Percentiles rank a stretch among this genome's conserved stretches.
phyloP scores from a whole-genome alignment of 192 early-diverging fungal species.

The Gigaspora rosea region DNA sequence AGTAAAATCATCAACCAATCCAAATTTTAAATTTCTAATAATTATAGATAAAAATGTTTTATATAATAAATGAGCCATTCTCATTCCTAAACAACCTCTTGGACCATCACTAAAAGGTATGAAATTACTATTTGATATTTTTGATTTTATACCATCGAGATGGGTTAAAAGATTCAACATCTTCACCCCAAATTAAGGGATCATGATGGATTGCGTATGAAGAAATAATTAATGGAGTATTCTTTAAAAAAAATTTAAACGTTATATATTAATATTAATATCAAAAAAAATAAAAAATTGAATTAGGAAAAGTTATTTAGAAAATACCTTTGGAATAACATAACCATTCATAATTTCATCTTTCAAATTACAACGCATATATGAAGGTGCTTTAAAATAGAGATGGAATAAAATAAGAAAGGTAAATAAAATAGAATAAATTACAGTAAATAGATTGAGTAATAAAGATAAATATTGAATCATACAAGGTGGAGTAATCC shows the following conservation, averaged over 20 bases:
- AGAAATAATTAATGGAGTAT: conserved; percentile 41
- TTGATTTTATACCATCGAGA: conserved; percentile 9
- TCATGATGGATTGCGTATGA: conserved; percentile 47
- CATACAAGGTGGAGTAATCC: conserved; percentile 46
- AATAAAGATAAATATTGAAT: not conserved
- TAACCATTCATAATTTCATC: too few species aligned
- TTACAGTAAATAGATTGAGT: not conserved
- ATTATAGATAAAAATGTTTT: conserved; percentile 47
- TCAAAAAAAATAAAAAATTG: too few species aligned
- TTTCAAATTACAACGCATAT: too few species aligned
- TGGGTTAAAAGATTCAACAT: too few species aligned
- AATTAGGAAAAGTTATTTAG: too few species aligned
- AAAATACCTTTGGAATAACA: too few species aligned
- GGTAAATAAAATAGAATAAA: conserved; percentile 25
- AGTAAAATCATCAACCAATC: not conserved
- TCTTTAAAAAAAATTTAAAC: too few species aligned
- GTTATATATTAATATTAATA: too few species aligned
- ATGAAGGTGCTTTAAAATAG: too few species aligned
- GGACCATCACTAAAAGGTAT: conserved; percentile 52
- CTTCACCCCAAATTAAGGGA: too few species aligned
- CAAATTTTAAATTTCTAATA: conserved; percentile 16
- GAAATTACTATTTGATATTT: conserved; percentile 35
- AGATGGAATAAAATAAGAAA: conserved; percentile 33
- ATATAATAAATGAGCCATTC: conserved; percentile 46
- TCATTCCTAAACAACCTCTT: conserved; percentile 38